A percentile compares a stretch with the other conserved stretches of the same genome.
Evolutionary conservation across 805 yeast genomes (phyloP).

Genomic region (Kodamaea kakaduensis): DNA sequence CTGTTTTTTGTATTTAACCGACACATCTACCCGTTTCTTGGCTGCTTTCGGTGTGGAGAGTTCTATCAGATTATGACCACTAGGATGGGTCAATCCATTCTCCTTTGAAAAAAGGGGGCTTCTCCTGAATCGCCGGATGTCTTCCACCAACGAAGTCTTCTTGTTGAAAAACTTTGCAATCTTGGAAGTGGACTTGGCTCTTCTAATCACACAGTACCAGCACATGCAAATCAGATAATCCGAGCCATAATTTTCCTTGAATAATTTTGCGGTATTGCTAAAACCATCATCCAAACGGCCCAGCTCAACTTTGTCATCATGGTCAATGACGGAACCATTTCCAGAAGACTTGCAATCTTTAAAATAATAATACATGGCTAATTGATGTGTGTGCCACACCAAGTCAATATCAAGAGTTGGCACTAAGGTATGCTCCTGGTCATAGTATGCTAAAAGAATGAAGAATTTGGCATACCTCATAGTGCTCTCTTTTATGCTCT

Average conservation of each 20-base stretch:
- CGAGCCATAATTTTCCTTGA: constrained; percentile 12
- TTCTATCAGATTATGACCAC: constrained; percentile 2
- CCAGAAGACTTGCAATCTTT: constrained; percentile 9
- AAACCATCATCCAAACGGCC: constrained; percentile 16
- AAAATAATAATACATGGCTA: constrained; percentile 15
- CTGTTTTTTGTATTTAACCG: too few relatives aligned
- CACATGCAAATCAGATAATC: constrained; percentile 24
- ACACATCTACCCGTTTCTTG: too few relatives aligned
- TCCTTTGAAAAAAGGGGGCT: constrained; percentile 17
- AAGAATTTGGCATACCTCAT: constrained; percentile 18
- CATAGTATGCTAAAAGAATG: constrained; percentile 6
- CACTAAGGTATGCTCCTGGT: constrained; percentile 11
- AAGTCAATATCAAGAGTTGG: constrained; percentile 28
- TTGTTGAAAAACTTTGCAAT: constrained; percentile 16
- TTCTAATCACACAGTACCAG: constrained; percentile 10
- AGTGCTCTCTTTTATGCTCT: constrained; percentile 14
- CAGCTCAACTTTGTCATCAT: constrained; percentile 24
- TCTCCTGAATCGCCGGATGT: constrained; percentile 6
- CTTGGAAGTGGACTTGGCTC: not conserved
- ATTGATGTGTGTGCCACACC: constrained; percentile 27
- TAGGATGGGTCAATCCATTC: constrained; percentile 10
- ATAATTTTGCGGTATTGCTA: constrained; percentile 16
- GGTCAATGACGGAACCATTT: constrained; percentile 16
- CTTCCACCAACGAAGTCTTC: constrained; percentile 7
- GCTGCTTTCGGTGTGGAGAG: not conserved